These are phyloP conservation scores for Microthlaspi erraticum DNA, from an alignment of 345 rosid species.

Conservation along the genomic window DNA sequence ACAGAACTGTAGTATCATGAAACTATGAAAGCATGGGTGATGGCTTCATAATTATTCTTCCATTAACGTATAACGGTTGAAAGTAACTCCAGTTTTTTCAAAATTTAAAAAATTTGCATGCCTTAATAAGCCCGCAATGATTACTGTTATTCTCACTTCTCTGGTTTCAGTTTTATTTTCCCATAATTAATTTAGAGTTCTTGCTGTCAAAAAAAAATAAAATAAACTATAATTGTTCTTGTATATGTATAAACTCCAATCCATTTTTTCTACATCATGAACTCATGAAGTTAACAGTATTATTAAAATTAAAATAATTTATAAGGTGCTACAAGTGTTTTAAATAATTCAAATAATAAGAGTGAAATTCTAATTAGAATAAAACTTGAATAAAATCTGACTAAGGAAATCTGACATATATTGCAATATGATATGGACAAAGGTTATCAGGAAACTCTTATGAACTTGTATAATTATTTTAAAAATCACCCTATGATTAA, in stretches of 20 bases:
- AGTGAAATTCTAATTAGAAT: too few species aligned
- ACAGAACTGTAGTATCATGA: conserved; percentile 33
- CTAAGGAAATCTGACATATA: conserved; percentile 11
- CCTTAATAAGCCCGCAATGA: conserved; percentile 34
- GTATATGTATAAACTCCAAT: neutral
- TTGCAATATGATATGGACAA: neutral
- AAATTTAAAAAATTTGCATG: conserved; percentile 25
- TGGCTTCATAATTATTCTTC: conserved; percentile 23
- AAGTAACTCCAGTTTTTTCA: conserved; percentile 26
- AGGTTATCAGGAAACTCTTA: neutral
- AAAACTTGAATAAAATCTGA: neutral
- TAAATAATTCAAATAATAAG: too few species aligned
- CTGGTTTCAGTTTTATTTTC: conserved; percentile 5
- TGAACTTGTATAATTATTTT: neutral
- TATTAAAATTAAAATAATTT: too few species aligned
- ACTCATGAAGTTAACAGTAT: too few species aligned
- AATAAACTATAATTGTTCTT: neutral
- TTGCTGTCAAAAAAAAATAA: too few species aligned
- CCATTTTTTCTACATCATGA: too few species aligned
- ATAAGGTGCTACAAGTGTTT: too few species aligned
- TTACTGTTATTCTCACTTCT: conserved; percentile 22
- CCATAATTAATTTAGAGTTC: neutral
- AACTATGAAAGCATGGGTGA: conserved; percentile 23
- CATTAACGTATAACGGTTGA: conserved; percentile 29
- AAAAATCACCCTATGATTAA: conserved; percentile 4